Evolutionary conservation across 2,329 filamentous ascomycete genomes (phyloP), one percentile per base, ranked within the genome.

Genomic region (Phaeosphaeria sp.): DNA sequence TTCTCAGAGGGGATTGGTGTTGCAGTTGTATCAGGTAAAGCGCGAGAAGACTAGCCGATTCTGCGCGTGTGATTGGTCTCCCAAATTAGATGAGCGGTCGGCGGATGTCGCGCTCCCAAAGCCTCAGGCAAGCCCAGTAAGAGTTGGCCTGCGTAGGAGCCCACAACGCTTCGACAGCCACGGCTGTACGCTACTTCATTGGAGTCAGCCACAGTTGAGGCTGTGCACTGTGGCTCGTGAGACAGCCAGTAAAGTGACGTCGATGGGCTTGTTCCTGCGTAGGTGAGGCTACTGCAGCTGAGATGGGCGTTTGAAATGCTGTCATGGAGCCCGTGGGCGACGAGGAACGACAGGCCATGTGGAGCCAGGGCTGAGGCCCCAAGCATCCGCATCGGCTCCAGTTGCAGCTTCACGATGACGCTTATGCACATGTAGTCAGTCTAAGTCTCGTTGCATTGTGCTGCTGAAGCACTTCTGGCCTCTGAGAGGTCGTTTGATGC

Each of bases 131-230:
- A 54, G 60, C 58, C 63, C 58, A 62, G 60, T 62, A 66, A 63
- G 64, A 59, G 47, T 55, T 60, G 60, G 60, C 65, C 65, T 63
- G 65, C 67, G 60, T 46, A 52, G 20, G 49, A 60, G 55, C 58
- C 67, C 60, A 68, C 66, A 68, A 64, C 62, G 68, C 67, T 67
- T 57, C 57, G 57, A 58, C 57, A 64, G 63, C 65, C 58, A 66
- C 61, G 53, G 63, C 59, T 62, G 59, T 58, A 58, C 50, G 53
- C 58, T 56, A 62, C 9, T 21, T 39, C 21, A 55, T 55, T 55
- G 55, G 59, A 64, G 67, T 72, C 72, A 76, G 74, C 74, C 74
- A 77, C 73, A 67, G 50, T 55, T 65, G 64, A 55, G 72, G 73
- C 74, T 77, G 72, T 75, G 73, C 71, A 71, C 60, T 58, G 22